Evolutionary conservation across 2,329 filamentous ascomycete genomes (phyloP).

Genomic region (Mycocentrospora acerina): DNA sequence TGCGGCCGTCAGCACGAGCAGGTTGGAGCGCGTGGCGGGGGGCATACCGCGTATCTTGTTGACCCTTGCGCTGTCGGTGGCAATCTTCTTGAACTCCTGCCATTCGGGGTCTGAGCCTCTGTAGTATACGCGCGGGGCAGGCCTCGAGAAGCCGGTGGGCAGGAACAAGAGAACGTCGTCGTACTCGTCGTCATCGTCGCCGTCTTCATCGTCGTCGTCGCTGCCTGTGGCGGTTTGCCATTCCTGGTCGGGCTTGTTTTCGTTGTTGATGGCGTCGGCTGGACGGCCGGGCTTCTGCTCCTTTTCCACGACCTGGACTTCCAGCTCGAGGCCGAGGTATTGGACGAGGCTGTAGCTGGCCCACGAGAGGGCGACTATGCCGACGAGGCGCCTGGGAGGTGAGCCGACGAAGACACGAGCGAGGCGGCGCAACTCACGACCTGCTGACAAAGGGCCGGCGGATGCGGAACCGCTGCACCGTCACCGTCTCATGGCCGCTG

Average conservation of each 20-base stretch:
- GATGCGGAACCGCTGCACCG: slow-evolving; percentile 46
- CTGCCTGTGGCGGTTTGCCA: slow-evolving; percentile 23
- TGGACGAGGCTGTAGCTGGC: slow-evolving; percentile 21
- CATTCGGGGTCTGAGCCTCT: slow-evolving; percentile 56
- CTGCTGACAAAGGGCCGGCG: slow-evolving; percentile 38
- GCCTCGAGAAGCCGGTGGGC: slow-evolving; percentile 50
- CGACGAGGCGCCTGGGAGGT: slow-evolving; percentile 25
- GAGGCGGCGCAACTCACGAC: slow-evolving; percentile 25
- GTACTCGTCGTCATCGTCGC: slow-evolving; percentile 33
- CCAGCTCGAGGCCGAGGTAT: slow-evolving; percentile 26
- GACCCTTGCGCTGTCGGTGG: slow-evolving; percentile 45
- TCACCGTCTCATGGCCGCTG: slow-evolving; percentile 33
- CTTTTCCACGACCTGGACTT: slow-evolving; percentile 23
- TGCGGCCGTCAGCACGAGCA: slow-evolving; percentile 7
- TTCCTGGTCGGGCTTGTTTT: slow-evolving; percentile 18
- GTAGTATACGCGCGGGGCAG: slow-evolving; percentile 45
- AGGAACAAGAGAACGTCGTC: slow-evolving; percentile 47
- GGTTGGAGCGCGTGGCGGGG: background rate
- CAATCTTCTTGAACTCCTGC: slow-evolving; percentile 52
- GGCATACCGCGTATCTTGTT: slow-evolving; percentile 42
- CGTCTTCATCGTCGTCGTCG: slow-evolving; percentile 35
- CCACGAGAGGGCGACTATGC: slow-evolving; percentile 18
- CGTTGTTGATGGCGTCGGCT: slow-evolving; percentile 7
- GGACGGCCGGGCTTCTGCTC: slow-evolving; percentile 7
- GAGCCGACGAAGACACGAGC: slow-evolving; percentile 7